Conservation (phyloP, 2,329 filamentous ascomycete genomes). For the Ceratocystis papillata region DNA sequence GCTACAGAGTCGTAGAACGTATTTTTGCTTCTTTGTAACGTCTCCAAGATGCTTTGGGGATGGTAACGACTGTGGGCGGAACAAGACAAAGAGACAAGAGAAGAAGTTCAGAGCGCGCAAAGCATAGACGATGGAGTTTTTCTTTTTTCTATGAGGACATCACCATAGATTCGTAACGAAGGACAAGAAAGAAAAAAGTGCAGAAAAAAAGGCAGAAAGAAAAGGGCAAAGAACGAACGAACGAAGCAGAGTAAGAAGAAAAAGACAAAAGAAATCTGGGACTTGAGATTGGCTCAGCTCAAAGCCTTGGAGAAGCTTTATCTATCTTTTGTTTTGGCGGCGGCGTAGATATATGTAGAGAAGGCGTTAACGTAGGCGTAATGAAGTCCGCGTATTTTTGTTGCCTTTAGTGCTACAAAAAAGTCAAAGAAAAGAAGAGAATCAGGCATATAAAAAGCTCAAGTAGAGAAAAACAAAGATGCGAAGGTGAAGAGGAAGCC, state of each 20-base stretch:
- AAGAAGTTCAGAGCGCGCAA: constrained; percentile 1
- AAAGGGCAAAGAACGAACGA: constrained; percentile 3
- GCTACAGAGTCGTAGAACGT: neutral
- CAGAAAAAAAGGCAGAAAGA: neutral
- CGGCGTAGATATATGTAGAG: neutral
- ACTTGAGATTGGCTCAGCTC: neutral
- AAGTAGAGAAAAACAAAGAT: neutral
- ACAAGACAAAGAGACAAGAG: neutral
- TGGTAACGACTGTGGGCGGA: neutral
- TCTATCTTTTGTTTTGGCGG: constrained; percentile 3
- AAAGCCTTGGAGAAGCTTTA: too few relatives aligned
- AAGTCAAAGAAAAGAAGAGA: too few relatives aligned
- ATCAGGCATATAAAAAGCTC: neutral
- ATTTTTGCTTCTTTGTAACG: neutral
- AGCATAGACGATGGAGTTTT: neutral
- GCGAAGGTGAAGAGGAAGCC: neutral
- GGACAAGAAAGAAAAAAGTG: constrained; percentile 4
- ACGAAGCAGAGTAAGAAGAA: constrained; percentile 7
- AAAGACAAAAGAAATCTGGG: constrained; percentile 3
- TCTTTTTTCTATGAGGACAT: constrained; percentile 19
- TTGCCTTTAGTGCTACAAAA: too few relatives aligned
- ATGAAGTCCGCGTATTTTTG: neutral
- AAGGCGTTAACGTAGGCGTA: neutral
- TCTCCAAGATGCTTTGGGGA: neutral
- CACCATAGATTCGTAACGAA: constrained; percentile 21